Conservation (phyloP, 78 protist genomes). For the Dictyostelium citrinum region DNA sequence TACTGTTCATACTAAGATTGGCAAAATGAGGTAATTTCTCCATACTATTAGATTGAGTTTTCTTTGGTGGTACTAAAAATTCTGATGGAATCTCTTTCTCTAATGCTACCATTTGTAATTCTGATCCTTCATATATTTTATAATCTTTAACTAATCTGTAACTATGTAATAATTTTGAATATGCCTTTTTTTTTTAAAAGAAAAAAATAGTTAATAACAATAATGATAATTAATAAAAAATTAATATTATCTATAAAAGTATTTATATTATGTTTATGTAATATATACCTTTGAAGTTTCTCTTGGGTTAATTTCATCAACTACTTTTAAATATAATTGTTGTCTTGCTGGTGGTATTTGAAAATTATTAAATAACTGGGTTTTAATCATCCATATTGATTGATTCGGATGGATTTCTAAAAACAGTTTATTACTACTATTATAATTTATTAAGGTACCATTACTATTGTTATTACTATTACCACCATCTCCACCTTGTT, state of each 20-base stretch:
- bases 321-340: conserved; percentile 18
- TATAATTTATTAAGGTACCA: neutral
- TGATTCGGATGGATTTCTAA: conserved; percentile 63
- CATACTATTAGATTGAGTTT: neutral
- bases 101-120: conserved; percentile 16
- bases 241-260: too few relatives aligned
- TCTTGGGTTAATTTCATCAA: conserved; percentile 35
- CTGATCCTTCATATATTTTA: conserved; percentile 28
- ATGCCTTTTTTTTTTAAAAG: conserved; percentile 9
- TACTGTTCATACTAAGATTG: neutral
- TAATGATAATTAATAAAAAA: too few relatives aligned
- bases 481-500: neutral
- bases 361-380: conserved; percentile 19
- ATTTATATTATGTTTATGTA: too few relatives aligned
- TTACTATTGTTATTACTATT: neutral
- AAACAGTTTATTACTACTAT: conserved; percentile 19
- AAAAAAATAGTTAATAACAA: too few relatives aligned
- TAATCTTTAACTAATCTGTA: conserved; percentile 64
- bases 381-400: conserved; percentile 65
- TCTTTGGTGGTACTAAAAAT: conserved; percentile 17
- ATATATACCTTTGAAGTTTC: conserved; percentile 23
- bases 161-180: conserved; percentile 22
- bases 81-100: conserved; percentile 53
- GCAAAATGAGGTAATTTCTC: neutral
- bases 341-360: conserved; percentile 49